Percentiles rank a stretch among this genome's conserved stretches.
phyloP scores from a whole-genome alignment of 176 grass and related monocot species.

The Eremochloa ophiuroides region DNA sequence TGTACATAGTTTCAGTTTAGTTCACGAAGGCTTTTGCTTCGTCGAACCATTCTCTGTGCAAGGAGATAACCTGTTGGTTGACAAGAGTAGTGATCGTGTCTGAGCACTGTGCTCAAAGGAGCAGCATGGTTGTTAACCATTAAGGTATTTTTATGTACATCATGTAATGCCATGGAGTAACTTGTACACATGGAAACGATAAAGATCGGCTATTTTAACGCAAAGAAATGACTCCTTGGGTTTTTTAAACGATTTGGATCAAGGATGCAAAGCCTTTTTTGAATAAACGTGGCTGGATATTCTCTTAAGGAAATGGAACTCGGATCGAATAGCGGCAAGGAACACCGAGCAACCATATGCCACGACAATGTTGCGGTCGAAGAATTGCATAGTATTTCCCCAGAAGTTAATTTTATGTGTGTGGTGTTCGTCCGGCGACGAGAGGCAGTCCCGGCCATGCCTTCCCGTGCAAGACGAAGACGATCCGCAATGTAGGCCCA shows the following conservation, averaged over 20 bases:
- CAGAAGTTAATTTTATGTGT: neutral
- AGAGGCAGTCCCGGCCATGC: neutral
- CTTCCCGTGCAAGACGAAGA: neutral
- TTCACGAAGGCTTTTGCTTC: neutral
- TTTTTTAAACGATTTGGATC: neutral
- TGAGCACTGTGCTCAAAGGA: neutral
- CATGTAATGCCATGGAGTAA: neutral
- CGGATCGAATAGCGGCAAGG: neutral
- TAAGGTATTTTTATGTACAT: neutral
- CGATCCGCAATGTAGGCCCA: neutral
- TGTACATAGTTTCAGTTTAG: neutral
- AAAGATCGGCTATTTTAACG: neutral
- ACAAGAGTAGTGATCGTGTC: neutral
- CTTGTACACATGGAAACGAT: neutral
- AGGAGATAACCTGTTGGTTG: neutral
- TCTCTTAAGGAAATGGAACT: neutral
- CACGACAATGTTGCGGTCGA: neutral
- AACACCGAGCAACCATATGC: neutral
- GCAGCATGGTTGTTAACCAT: neutral
- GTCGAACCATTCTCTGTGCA: neutral
- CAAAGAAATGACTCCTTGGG: neutral
- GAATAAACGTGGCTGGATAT: neutral
- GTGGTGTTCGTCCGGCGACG: neutral
- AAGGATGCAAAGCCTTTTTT: neutral
- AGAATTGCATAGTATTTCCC: neutral